A percentile compares a stretch with the other conserved stretches of the same genome.
phyloP scores from a whole-genome alignment of 257 asterid genomes.

The Lycium barbarum region DNA sequence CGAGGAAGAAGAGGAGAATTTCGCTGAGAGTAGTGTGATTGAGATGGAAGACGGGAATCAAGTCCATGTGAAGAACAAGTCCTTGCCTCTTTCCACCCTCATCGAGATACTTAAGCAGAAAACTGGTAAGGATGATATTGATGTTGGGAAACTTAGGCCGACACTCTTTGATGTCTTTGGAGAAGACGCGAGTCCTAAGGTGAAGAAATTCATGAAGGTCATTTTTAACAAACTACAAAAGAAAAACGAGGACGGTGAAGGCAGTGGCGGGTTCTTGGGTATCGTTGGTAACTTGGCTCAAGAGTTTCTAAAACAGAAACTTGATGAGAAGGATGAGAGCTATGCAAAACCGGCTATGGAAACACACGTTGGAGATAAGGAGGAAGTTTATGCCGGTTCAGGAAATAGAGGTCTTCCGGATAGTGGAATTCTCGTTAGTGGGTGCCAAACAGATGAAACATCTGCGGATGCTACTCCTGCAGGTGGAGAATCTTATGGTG shows the following conservation, averaged over 20 bases:
- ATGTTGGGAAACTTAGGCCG: conserved; percentile 90
- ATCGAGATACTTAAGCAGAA: conserved; percentile 85
- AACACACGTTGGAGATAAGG: conserved; percentile 64
- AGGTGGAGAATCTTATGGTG: conserved; percentile 80
- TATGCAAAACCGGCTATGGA: conserved; percentile 79
- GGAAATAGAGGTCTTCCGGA: conserved; percentile 62
- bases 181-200: conserved; percentile 95
- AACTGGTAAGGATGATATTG: conserved; percentile 90
- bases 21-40: conserved; percentile 32
- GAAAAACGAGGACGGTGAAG: conserved; percentile 40
- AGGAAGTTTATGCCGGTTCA: conserved; percentile 81
- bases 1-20: conserved; percentile 44
- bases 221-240: conserved; percentile 67
- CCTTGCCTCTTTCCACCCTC: conserved; percentile 81
- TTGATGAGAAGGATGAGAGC: conserved; percentile 70
- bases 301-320: conserved; percentile 82
- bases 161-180: conserved; percentile 87
- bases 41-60: conserved; percentile 38
- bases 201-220: conserved; percentile 92
- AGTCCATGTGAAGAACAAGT: conserved; percentile 59
- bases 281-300: conserved; percentile 81
- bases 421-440: conserved; percentile 79
- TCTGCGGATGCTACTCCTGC: conserved; percentile 87
- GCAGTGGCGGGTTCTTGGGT: conserved; percentile 67
- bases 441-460: conserved; percentile 89